phyloP scores from a whole-genome alignment of 768 basidiomycete species.

The Sporobolomyces pararoseus region DNA sequence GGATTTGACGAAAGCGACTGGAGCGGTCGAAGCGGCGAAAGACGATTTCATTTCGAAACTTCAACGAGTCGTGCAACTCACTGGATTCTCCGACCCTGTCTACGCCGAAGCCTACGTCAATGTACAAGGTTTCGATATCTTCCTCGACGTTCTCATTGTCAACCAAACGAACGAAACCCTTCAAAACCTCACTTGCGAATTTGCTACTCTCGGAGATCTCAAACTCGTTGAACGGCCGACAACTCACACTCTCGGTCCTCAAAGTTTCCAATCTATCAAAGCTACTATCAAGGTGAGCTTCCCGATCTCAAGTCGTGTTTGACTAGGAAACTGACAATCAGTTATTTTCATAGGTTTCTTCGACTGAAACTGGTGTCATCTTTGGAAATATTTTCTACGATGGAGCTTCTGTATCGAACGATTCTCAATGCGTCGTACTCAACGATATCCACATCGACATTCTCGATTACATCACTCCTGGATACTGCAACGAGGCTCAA shows the following conservation, averaged over 20 bases:
- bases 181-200: conserved; percentile 94
- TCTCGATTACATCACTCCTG: conserved; percentile 96
- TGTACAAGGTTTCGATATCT: conserved; percentile 94
- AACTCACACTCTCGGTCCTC: conserved; percentile 87
- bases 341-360: conserved; percentile 59
- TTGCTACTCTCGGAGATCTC: conserved; percentile 92
- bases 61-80: conserved; percentile 37
- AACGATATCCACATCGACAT: conserved; percentile 98
- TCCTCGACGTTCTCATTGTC: conserved; percentile 90
- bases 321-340: not conserved
- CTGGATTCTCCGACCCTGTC: conserved; percentile 95
- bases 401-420: conserved; percentile 62
- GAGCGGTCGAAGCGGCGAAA: conserved; percentile 64
- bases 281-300: conserved; percentile 86
- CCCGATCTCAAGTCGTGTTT: not conserved
- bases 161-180: conserved; percentile 91
- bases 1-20: conserved; percentile 85
- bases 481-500: conserved; percentile 90
- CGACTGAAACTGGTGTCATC: conserved; percentile 96
- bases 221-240: conserved; percentile 95
- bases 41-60: conserved; percentile 49
- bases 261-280: conserved; percentile 97
- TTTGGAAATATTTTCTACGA: conserved; percentile 98
- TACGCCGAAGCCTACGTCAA: conserved; percentile 98
- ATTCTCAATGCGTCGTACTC: conserved; percentile 69